Evolutionary conservation across 768 basidiomycete genomes (phyloP).

Genomic region (Kwoniella sp.): DNA sequence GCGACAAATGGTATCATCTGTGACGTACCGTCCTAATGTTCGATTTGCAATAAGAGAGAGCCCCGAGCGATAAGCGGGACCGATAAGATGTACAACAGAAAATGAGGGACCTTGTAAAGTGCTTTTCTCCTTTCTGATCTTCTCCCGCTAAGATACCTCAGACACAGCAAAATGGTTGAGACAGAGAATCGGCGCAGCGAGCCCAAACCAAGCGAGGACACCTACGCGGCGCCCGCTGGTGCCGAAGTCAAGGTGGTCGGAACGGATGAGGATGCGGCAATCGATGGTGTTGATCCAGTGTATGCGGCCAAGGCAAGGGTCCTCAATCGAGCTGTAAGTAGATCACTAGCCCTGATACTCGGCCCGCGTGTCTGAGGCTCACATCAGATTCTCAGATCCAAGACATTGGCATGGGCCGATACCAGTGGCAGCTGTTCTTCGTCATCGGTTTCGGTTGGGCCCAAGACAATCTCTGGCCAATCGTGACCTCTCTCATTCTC

Average conservation of each 20-base stretch:
- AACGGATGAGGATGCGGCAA: conserved; percentile 33
- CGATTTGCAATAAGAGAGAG: background rate
- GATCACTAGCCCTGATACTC: background rate
- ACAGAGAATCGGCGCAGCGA: background rate
- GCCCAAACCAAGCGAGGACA: background rate
- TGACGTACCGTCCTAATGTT: background rate
- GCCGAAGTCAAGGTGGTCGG: background rate
- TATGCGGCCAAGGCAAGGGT: conserved; percentile 44
- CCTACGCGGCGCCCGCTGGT: background rate
- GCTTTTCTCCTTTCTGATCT: too few species aligned
- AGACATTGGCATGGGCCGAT: conserved; percentile 47
- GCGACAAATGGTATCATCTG: background rate
- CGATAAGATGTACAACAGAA: background rate
- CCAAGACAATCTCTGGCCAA: conserved; percentile 56
- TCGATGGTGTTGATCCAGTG: conserved; percentile 42
- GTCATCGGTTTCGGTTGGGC: conserved; percentile 48
- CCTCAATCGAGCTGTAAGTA: conserved; percentile 34
- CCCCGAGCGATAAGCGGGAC: background rate
- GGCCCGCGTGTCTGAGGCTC: background rate
- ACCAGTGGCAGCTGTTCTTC: conserved; percentile 47
- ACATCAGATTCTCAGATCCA: conserved; percentile 22
- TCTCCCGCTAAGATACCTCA: too few species aligned
- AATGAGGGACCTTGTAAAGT: too few species aligned
- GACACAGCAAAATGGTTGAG: background rate
- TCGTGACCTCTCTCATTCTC: conserved; percentile 70